Conservation (phyloP, 352 stramenopile genomes). For the Hyaloperonospora brassicae region DNA sequence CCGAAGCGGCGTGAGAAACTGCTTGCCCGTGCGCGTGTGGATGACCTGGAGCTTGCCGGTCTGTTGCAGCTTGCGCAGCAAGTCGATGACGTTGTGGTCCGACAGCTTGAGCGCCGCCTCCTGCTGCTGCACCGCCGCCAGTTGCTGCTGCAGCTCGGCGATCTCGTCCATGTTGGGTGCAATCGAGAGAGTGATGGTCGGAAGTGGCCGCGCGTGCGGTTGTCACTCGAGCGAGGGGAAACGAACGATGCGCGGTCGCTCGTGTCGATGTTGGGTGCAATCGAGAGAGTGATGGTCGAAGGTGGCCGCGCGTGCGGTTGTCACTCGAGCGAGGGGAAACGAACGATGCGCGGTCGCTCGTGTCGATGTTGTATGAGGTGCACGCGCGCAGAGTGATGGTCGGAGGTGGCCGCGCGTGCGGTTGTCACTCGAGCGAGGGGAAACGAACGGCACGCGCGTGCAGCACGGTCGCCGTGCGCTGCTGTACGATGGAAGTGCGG, state of each 20-base stretch:
- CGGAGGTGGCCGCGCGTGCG: neutral
- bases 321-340: neutral
- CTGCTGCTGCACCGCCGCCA: constrained; percentile 74
- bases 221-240: neutral
- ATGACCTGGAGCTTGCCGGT: constrained; percentile 69
- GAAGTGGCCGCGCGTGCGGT: neutral
- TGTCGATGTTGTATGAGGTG: constrained; percentile 41
- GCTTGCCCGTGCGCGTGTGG: constrained; percentile 73
- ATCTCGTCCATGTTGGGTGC: constrained; percentile 66
- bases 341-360: constrained; percentile 20
- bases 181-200: neutral
- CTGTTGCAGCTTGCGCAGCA: constrained; percentile 69
- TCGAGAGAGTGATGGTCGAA: neutral
- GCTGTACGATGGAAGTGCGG: constrained; percentile 46
- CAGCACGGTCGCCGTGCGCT: neutral
- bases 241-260: constrained; percentile 7
- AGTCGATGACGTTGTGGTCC: constrained; percentile 76
- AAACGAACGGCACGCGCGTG: constrained; percentile 9
- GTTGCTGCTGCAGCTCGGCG: constrained; percentile 65
- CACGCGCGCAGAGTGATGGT: neutral
- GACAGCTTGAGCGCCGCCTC: constrained; percentile 70
- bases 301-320: neutral
- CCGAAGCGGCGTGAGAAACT: constrained; percentile 68
- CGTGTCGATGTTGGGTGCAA: constrained; percentile 50
- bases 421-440: constrained; percentile 2